A percentile compares a stretch with the other conserved stretches of the same genome.
phyloP scores from a whole-genome alignment of 345 rosid species.

The Turritis glabra region DNA sequence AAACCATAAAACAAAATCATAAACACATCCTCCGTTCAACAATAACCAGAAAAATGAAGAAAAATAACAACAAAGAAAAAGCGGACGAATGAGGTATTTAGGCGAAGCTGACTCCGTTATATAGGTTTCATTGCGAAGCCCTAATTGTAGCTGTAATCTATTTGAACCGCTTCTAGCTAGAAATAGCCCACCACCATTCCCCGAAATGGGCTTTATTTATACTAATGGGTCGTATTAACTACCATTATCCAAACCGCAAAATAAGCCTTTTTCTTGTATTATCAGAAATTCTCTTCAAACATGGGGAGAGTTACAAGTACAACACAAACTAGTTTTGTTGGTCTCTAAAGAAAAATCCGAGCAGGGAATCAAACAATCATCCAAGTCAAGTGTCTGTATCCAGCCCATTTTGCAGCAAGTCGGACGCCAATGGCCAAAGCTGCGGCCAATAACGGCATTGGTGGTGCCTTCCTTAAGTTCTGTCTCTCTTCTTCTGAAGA shows the following conservation, averaged over 20 bases:
- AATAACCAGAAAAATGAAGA: neutral
- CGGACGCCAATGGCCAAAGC: slow-evolving; percentile 83
- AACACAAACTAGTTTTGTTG: slow-evolving; percentile 19
- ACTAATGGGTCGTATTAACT: neutral
- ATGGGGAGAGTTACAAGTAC: neutral
- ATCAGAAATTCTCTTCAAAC: neutral
- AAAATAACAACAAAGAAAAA: neutral
- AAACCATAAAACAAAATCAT: neutral
- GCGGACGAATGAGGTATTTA: neutral
- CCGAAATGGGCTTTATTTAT: neutral
- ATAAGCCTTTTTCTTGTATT: neutral
- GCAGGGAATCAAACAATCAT: slow-evolving; percentile 57
- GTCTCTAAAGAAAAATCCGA: slow-evolving; percentile 23
- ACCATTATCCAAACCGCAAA: too few relatives aligned
- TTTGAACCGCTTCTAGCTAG: neutral
- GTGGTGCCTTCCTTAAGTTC: slow-evolving; percentile 51
- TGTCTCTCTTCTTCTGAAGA: slow-evolving; percentile 48
- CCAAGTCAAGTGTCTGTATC: slow-evolving; percentile 90
- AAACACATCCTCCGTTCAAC: neutral
- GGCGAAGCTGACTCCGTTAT: neutral
- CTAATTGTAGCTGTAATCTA: neutral
- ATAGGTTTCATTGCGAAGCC: slow-evolving; percentile 19
- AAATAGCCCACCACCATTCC: neutral
- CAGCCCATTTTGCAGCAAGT: slow-evolving; percentile 89
- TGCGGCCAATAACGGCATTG: slow-evolving; percentile 62